phyloP scores from a whole-genome alignment of 2,329 filamentous ascomycete species.

The Apiospora sp. region DNA sequence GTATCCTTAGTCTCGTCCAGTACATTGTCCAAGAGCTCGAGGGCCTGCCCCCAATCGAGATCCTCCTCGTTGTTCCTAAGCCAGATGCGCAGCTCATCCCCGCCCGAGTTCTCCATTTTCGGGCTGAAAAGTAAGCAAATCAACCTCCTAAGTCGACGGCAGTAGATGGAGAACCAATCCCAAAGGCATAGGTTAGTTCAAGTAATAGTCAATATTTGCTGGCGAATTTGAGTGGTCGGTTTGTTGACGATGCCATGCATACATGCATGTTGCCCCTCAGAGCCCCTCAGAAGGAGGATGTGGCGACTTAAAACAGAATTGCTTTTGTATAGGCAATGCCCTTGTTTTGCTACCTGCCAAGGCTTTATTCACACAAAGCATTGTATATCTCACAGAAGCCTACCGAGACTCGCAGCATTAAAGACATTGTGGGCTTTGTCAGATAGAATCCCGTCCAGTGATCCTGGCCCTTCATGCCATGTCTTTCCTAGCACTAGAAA shows the following conservation, averaged over 20 bases:
- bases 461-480: background rate
- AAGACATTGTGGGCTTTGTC: background rate
- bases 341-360: background rate
- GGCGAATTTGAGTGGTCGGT: background rate
- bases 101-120: constrained; percentile 7
- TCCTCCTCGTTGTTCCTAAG: background rate
- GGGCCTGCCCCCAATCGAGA: background rate
- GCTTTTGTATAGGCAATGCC: background rate
- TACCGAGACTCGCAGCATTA: background rate
- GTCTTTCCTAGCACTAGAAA: background rate
- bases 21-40: background rate
- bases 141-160: background rate
- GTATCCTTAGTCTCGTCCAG: background rate
- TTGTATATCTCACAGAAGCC: background rate
- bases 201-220: background rate
- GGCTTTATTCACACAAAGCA: background rate
- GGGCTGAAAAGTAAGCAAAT: background rate
- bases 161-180: background rate
- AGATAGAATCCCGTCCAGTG: background rate
- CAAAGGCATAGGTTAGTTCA: background rate
- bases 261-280: no score
- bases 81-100: constrained; percentile 7
- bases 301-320: background rate
- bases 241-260: background rate
- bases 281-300: background rate